Percentiles rank a stretch among this genome's conserved stretches.
These are phyloP conservation scores for Plantago coronopus DNA, from an alignment of 305 asterid genomes.

Conservation along the genomic window DNA sequence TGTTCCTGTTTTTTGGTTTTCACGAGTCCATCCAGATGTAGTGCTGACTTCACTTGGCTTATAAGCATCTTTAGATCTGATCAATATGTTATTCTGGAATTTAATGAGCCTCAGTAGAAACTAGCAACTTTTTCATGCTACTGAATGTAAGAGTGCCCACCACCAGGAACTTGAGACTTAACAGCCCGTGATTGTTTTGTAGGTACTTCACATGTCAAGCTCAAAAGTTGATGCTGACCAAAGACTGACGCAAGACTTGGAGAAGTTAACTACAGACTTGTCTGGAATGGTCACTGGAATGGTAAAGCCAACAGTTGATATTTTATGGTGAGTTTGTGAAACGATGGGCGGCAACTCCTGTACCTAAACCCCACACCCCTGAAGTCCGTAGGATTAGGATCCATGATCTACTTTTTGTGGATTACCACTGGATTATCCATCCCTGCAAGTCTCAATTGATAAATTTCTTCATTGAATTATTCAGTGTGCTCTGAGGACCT, in stretches of 20 bases:
- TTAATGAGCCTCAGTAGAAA: no score
- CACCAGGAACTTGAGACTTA: not conserved
- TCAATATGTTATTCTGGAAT: no score
- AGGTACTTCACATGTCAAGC: slow-evolving; percentile 79
- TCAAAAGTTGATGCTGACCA: slow-evolving; percentile 85
- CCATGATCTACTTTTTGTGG: no score
- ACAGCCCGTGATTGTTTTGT: slow-evolving; percentile 22
- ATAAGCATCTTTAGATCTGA: no score
- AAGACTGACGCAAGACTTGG: slow-evolving; percentile 95
- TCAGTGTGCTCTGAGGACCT: slow-evolving; percentile 17
- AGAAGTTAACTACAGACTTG: slow-evolving; percentile 85
- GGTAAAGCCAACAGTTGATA: slow-evolving; percentile 98
- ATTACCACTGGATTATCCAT: no score
- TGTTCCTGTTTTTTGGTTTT: slow-evolving; percentile 8
- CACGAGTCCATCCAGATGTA: no score
- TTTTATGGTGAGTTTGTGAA: slow-evolving; percentile 60
- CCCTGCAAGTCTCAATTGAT: slow-evolving; percentile 16
- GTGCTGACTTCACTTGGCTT: no score
- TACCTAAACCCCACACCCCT: no score
- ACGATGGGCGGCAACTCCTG: no score
- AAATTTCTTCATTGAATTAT: slow-evolving; percentile 11
- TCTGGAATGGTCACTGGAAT: slow-evolving; percentile 98
- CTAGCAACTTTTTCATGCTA: not conserved
- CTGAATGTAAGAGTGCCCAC: not conserved
- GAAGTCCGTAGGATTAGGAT: no score